Evolutionary conservation across 139 green algal species (phyloP).

Genomic region (Chlorella sp.): DNA sequence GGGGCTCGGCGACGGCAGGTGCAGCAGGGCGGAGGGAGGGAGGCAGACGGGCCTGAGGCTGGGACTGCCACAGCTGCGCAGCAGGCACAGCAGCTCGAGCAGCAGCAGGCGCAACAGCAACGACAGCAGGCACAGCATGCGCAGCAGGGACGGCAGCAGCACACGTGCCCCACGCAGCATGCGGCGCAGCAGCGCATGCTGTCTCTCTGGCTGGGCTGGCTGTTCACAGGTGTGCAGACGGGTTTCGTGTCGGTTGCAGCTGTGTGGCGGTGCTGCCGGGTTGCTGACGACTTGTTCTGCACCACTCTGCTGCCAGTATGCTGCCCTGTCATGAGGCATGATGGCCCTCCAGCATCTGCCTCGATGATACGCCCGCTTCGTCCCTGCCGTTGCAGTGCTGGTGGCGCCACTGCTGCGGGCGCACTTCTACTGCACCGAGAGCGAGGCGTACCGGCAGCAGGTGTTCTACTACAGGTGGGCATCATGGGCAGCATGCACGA

Average conservation of each 20-base stretch:
- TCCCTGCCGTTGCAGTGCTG: conserved; percentile 34
- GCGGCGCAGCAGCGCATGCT: conserved; percentile 45
- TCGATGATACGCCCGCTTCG: too few relatives aligned
- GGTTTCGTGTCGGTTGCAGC: too few relatives aligned
- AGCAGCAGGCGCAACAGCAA: neutral
- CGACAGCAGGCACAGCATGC: neutral
- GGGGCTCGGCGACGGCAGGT: neutral
- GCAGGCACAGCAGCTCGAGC: neutral
- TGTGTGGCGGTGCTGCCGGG: too few relatives aligned
- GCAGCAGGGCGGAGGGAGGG: neutral
- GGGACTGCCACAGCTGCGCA: neutral
- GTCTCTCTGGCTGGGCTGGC: conserved; percentile 75
- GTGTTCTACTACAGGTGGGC: conserved; percentile 82
- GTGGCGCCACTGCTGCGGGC: conserved; percentile 82
- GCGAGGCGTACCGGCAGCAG: conserved; percentile 74
- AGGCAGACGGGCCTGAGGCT: neutral
- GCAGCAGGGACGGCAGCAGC: neutral
- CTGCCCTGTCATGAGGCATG: too few relatives aligned
- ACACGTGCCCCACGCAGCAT: conserved; percentile 21
- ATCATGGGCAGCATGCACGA: too few relatives aligned
- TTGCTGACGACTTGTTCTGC: too few relatives aligned
- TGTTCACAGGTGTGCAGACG: conserved; percentile 62
- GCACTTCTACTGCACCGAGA: conserved; percentile 93
- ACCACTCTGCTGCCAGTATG: too few relatives aligned
- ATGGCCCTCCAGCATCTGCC: too few relatives aligned